phyloP scores from a whole-genome alignment of 768 basidiomycete genomes.

The Tephrocybe sp. region DNA sequence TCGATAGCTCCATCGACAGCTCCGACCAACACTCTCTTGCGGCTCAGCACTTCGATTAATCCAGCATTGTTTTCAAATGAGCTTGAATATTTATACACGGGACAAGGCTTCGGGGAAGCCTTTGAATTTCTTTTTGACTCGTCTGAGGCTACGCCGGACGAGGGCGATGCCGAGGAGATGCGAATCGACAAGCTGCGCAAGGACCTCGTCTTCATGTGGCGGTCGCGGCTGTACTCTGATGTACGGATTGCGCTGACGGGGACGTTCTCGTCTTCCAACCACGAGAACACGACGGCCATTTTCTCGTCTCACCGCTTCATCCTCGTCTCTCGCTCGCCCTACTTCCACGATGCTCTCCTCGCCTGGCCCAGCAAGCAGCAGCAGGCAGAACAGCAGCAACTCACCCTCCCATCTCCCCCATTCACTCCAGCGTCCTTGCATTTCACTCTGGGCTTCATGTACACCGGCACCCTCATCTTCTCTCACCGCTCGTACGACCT shows the following conservation, averaged over 20 bases:
- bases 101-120: constrained; percentile 82
- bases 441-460: constrained; percentile 92
- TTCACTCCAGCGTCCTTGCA: constrained; percentile 94
- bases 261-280: constrained; percentile 58
- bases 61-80: constrained; percentile 84
- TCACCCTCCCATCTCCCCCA: constrained; percentile 84
- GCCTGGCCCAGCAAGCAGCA: constrained; percentile 48
- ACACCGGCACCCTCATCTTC: constrained; percentile 91
- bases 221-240: constrained; percentile 90
- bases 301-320: constrained; percentile 95
- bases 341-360: constrained; percentile 81
- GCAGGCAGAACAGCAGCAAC: constrained; percentile 54
- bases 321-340: constrained; percentile 83
- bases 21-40: constrained; percentile 46
- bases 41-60: constrained; percentile 66
- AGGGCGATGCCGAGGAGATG: constrained; percentile 40
- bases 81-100: constrained; percentile 93
- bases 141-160: constrained; percentile 49
- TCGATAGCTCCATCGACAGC: constrained; percentile 45
- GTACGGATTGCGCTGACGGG: constrained; percentile 78
- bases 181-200: constrained; percentile 85
- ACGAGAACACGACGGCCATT: constrained; percentile 71
- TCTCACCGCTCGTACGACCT: constrained; percentile 93
- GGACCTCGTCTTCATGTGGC: constrained; percentile 96
- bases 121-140: constrained; percentile 86